Evolutionary conservation across 768 basidiomycete genomes (phyloP), one percentile per base, ranked within the genome.

Genomic region (Hemileccinum impolitum): DNA sequence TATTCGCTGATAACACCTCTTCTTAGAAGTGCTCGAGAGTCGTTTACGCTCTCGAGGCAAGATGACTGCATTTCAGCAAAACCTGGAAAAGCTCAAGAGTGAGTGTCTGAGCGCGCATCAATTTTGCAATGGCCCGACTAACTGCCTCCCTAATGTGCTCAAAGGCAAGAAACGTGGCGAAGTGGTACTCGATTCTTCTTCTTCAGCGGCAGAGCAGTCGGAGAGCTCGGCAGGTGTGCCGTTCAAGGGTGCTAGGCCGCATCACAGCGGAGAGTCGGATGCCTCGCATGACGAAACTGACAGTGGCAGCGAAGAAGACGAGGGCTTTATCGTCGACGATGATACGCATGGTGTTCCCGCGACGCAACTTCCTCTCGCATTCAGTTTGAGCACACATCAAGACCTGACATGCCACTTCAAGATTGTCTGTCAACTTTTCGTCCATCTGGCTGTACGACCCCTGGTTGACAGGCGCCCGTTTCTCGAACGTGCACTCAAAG

Each of bases 401-500:
- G 86, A 90, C 57, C 72, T 87, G 17, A 70, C 78, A 13, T 79
- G 86, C 53, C 87, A 92, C 53, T 91, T 92, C 78, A 93, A 92
- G 69, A 84, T 87, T 34, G 75, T 93, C 38, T 92, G 90, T 56
- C 92, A 95, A 61, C 78, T 93, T 25, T 88, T 93, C 54, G 87
- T 93, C 12, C 84, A 93, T 56, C 70, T 94, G 36, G 86, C 87
- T 32, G 82, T 90, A 26, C 79, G 72, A 28, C 73, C 79, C 6
- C 64, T 72, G 15, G 66, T 63, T 3, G 72, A 82, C 39, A 74
- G 89, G 17, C 71, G 69, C 40, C 57, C 67, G 6, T 84, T 81
- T 57, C 80, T 87, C 78, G 63, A 77, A 52, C 73, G 72, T 44
- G 66, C 82, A 48, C 47, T 67, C 21, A 72, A 75, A 67, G 73